Evolutionary conservation across 2,329 filamentous ascomycete genomes (phyloP), one percentile per base, ranked within the genome.

Genomic region (Zymoseptoria crescenta): DNA sequence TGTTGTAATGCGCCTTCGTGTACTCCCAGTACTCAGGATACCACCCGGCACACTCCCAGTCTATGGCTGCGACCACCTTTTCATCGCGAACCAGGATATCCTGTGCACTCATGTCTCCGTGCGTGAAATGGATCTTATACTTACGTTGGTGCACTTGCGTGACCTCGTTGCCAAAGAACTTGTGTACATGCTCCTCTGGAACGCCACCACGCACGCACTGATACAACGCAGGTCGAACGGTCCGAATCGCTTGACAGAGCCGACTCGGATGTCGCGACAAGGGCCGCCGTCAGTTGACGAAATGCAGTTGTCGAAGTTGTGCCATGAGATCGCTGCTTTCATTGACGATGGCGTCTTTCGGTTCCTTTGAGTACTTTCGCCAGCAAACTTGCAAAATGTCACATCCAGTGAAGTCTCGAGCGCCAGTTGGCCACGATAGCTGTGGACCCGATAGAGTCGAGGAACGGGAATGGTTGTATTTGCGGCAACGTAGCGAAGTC

Each of bases 381-480:
- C 59, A 61, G 19, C 27, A 49, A 19, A 28, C 29, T 8, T 50
- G 19, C 2, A 61, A 10, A 3, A 20, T 56, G n/a, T 50, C 13
- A 48, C 56, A 55, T 16, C 54, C 28, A 10, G 9, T 24, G 3
- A 59, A n/a, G 54, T 19, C 20, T 56, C 57, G 24, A 59, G 29
- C 21, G 24, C 57, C 27, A 59, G 19, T 6, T 52, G 5, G 4
- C 57, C 57, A 21, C 19, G 53, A 3, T 20, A 56, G 8, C n/a
- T 29, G 54, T 48, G 29, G 35, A 13, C 35, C 21, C 49, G 21
- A 61, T 77, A 70, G 1, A 81, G 69, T 8, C 72, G 71, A 2
- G 79, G 79, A 0, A 80, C 74, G 4, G 78, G 78, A 20, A 81
- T 72, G 1, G 68, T 70, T 4, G 77, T 80, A 52, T 77, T 69